Conservation (phyloP, 2,329 filamentous ascomycete genomes). For the Hypoxylon sp. region DNA sequence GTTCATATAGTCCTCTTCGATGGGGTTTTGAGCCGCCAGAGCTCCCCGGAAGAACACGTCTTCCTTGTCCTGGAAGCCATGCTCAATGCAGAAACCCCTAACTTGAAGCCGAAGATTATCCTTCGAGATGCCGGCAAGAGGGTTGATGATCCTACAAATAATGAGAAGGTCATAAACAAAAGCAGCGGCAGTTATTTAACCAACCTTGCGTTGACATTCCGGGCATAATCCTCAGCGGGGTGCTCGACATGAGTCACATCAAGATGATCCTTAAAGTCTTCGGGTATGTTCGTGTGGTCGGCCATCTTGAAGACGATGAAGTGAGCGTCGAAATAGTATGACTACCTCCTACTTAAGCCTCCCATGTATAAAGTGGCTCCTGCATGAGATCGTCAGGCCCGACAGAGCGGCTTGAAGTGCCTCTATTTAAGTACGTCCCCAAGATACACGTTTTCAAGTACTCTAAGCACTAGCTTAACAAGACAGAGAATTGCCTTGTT, state of each 20-base stretch:
- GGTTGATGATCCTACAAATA: constrained; percentile 24
- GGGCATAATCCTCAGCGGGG: constrained; percentile 14
- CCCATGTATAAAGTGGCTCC: constrained; percentile 12
- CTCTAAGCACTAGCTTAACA: constrained; percentile 10
- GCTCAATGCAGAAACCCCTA: constrained; percentile 18
- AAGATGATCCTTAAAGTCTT: constrained; percentile 21
- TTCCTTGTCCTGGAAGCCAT: constrained; percentile 27
- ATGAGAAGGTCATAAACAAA: constrained; percentile 14
- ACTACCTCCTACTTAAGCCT: constrained; percentile 1
- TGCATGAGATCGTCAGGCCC: constrained; percentile 22
- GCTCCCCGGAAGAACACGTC: constrained; percentile 24
- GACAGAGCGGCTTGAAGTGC: constrained; percentile 18
- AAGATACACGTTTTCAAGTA: constrained; percentile 14
- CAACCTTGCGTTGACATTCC: constrained; percentile 23
- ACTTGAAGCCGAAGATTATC: constrained; percentile 28
- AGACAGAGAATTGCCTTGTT: constrained; percentile 15
- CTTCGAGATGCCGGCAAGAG: constrained; percentile 23
- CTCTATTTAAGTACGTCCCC: constrained; percentile 16
- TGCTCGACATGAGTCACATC: constrained; percentile 24
- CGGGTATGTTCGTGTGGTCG: constrained; percentile 13
- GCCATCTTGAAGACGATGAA: constrained; percentile 26
- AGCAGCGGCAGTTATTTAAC: constrained; percentile 7
- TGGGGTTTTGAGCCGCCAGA: constrained; percentile 22
- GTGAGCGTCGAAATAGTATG: constrained; percentile 12
- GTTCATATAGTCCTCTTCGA: constrained; percentile 23